These are phyloP conservation scores for Lachancea cidri DNA, from an alignment of 805 yeast species.

Conservation along the genomic window DNA sequence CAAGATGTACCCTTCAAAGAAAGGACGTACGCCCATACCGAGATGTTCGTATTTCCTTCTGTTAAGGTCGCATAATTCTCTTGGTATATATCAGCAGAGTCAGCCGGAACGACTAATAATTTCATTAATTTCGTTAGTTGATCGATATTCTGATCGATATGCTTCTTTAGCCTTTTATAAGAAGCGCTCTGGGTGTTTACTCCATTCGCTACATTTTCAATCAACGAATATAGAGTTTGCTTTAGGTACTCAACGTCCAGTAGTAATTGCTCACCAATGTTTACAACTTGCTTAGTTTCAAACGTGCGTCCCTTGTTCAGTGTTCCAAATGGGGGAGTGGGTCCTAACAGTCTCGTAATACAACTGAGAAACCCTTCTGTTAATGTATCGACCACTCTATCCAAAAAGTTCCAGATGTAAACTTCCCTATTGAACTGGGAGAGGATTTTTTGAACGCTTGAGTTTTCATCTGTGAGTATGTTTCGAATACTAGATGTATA, in stretches of 20 bases:
- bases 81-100: constrained; percentile 43
- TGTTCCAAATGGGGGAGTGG: constrained; percentile 52
- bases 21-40: constrained; percentile 30
- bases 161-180: constrained; percentile 24
- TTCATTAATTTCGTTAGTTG: constrained; percentile 20
- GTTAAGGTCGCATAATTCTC: constrained; percentile 32
- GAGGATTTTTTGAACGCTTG: constrained; percentile 36
- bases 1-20: constrained; percentile 28
- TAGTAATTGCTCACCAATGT: constrained; percentile 71
- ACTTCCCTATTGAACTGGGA: constrained; percentile 62
- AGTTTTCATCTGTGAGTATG: constrained; percentile 41
- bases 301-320: constrained; percentile 15
- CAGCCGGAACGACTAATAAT: constrained; percentile 28
- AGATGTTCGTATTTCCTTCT: constrained; percentile 18
- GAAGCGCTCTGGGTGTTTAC: constrained; percentile 17
- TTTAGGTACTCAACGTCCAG: constrained; percentile 67
- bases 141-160: constrained; percentile 21
- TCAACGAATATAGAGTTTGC: constrained; percentile 37
- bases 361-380: constrained; percentile 51
- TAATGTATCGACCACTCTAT: constrained; percentile 64
- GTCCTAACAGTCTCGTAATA: constrained; percentile 53
- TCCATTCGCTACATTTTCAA: constrained; percentile 16
- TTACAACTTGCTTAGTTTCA: constrained; percentile 23
- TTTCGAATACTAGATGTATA: constrained; percentile 57
- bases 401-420: constrained; percentile 69